Conservation (phyloP, 2,329 filamentous ascomycete species). For the Botrytis sinoallii region DNA sequence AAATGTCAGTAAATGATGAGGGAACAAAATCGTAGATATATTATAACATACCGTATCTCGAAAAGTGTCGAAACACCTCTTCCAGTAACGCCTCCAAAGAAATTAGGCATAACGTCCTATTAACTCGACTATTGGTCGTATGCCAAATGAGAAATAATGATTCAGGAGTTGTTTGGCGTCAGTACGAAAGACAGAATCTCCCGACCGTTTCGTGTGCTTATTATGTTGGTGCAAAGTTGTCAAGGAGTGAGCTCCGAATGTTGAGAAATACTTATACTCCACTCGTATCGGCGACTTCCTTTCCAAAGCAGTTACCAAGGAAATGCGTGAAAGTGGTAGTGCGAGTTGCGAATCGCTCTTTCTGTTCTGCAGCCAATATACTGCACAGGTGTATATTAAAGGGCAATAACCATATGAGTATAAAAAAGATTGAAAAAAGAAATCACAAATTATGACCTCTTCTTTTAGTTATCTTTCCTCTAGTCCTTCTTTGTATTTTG, state of each 20-base stretch:
- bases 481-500: constrained; percentile 1
- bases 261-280: not conserved
- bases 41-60: constrained; percentile 38
- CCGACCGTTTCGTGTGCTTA: not conserved
- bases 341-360: not conserved
- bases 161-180: not conserved
- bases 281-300: not conserved
- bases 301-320: not conserved
- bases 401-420: not conserved
- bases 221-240: not conserved
- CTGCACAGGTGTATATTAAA: not conserved
- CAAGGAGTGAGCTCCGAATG: not conserved
- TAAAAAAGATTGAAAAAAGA: not conserved
- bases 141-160: not conserved
- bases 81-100: constrained; percentile 37
- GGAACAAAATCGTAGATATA: not conserved
- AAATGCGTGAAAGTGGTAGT: not conserved
- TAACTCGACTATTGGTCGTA: not conserved
- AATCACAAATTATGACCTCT: not conserved
- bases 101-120: constrained; percentile 33
- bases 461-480: not conserved
- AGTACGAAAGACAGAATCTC: not conserved
- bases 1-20: constrained; percentile 20
- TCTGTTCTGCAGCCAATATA: not conserved
- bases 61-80: constrained; percentile 38